Conservation (phyloP, 495 filamentous ascomycete species). For the Apiosordaria backusii region DNA sequence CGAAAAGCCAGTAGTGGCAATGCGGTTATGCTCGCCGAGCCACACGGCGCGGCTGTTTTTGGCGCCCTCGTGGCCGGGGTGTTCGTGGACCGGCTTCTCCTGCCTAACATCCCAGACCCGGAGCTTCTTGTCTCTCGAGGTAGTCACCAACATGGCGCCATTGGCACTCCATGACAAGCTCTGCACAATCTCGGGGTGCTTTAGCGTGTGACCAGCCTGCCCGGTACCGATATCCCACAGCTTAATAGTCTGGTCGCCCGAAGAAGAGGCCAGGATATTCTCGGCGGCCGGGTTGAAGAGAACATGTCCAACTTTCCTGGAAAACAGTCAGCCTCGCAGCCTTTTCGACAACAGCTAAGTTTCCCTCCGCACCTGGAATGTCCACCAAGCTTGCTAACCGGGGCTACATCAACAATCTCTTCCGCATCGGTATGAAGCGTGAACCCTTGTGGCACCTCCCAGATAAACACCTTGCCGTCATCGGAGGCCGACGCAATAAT, state of each 20-base stretch:
- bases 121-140: constrained; percentile 96
- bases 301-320: constrained; percentile 91
- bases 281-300: constrained; percentile 96
- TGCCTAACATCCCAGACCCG: constrained; percentile 96
- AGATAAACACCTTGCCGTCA: constrained; percentile 94
- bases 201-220: constrained; percentile 65
- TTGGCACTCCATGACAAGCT: constrained; percentile 94
- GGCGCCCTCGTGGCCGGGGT: constrained; percentile 80
- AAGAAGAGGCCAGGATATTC: constrained; percentile 91
- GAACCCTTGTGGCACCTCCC: constrained; percentile 89
- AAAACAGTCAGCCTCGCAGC: constrained; percentile 18
- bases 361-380: constrained; percentile 52
- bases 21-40: constrained; percentile 91
- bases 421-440: constrained; percentile 78
- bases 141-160: constrained; percentile 84
- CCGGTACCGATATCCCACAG: constrained; percentile 92
- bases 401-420: constrained; percentile 74
- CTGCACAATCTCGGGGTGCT: constrained; percentile 87
- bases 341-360: not conserved
- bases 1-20: constrained; percentile 95
- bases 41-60: constrained; percentile 96
- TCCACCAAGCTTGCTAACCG: constrained; percentile 73
- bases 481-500: constrained; percentile 92
- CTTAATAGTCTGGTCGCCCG: constrained; percentile 92
- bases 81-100: constrained; percentile 81